Evolutionary conservation across 352 stramenopile genomes (phyloP).

Genomic region (Phytophthora palmivora): DNA sequence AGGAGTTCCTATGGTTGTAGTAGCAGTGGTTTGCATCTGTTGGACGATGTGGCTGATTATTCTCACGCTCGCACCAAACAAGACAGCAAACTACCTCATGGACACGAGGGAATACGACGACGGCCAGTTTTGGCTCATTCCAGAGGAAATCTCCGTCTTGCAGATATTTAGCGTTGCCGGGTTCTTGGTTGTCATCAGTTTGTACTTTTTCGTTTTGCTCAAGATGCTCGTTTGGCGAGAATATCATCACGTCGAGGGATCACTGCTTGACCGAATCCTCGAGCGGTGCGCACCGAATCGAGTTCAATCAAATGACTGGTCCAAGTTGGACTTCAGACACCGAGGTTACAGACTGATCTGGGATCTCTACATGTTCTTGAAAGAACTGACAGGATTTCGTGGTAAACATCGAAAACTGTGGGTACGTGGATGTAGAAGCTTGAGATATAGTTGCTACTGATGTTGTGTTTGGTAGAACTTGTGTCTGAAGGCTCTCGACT

Average conservation of each 20-base stretch:
- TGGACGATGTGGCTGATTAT: slow-evolving; percentile 48
- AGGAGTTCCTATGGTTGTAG: slow-evolving; percentile 29
- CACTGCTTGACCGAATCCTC: slow-evolving; percentile 10
- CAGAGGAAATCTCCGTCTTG: slow-evolving; percentile 17
- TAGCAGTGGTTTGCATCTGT: slow-evolving; percentile 30
- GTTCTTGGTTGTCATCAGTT: slow-evolving; percentile 10
- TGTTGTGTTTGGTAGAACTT: slow-evolving; percentile 35
- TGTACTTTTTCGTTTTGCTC: slow-evolving; percentile 27
- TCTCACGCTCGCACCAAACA: slow-evolving; percentile 35
- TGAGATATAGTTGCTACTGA: not conserved
- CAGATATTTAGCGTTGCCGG: slow-evolving; percentile 22
- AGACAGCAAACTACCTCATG: slow-evolving; percentile 47
- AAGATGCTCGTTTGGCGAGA: slow-evolving; percentile 37
- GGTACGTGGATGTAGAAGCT: slow-evolving; percentile 23
- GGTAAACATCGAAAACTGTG: slow-evolving; percentile 45
- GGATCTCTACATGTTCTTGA: slow-evolving; percentile 28
- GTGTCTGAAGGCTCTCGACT: slow-evolving; percentile 40
- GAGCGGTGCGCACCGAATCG: slow-evolving; percentile 4
- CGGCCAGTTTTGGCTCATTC: slow-evolving; percentile 47
- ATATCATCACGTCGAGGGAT: slow-evolving; percentile 10
- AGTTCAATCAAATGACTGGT: slow-evolving; percentile 2
- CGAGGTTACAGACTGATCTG: slow-evolving; percentile 15
- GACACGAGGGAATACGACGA: slow-evolving; percentile 41
- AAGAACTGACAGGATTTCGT: slow-evolving; percentile 36
- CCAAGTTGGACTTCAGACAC: slow-evolving; percentile 1